phyloP scores from a whole-genome alignment of 345 rosid genomes.

The Raphanus raphanistrum region DNA sequence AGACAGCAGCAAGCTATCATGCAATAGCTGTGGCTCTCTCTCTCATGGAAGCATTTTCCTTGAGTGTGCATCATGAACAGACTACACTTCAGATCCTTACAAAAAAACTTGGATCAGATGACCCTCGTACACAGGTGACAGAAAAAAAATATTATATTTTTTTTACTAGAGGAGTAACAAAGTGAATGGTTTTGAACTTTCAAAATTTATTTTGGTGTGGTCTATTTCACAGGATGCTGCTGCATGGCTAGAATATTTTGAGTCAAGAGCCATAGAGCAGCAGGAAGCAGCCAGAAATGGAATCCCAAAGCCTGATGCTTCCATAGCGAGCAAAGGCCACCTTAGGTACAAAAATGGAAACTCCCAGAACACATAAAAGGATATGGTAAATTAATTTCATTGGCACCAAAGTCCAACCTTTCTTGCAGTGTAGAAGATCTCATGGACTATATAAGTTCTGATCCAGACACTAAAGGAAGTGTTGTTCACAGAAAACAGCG shows the following conservation, averaged over 20 bases:
- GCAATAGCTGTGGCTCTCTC: constrained; percentile 98
- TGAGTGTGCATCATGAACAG: constrained; percentile 96
- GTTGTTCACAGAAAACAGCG: constrained; percentile 78
- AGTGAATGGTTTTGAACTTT: constrained; percentile 7
- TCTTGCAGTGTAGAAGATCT: constrained; percentile 88
- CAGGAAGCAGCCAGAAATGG: constrained; percentile 92
- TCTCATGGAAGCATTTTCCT: constrained; percentile 85
- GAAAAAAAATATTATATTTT: background rate
- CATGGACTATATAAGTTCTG: constrained; percentile 89
- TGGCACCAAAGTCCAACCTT: constrained; percentile 41
- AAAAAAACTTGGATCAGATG: constrained; percentile 86
- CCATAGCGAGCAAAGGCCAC: constrained; percentile 96
- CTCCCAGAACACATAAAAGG: constrained; percentile 32
- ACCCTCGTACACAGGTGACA: constrained; percentile 85
- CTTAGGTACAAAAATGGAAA: constrained; percentile 64
- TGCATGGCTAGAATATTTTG: constrained; percentile 97
- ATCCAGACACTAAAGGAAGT: constrained; percentile 78
- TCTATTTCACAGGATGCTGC: constrained; percentile 71
- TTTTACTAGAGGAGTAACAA: background rate
- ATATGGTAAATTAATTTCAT: constrained; percentile 34
- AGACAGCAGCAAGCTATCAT: constrained; percentile 99
- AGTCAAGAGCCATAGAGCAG: constrained; percentile 87
- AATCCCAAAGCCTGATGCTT: constrained; percentile 89
- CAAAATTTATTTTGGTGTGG: background rate
- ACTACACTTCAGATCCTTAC: constrained; percentile 86